These are phyloP conservation scores for Sicyos edulis DNA, from an alignment of 306 rosid genomes.

Conservation along the genomic window DNA sequence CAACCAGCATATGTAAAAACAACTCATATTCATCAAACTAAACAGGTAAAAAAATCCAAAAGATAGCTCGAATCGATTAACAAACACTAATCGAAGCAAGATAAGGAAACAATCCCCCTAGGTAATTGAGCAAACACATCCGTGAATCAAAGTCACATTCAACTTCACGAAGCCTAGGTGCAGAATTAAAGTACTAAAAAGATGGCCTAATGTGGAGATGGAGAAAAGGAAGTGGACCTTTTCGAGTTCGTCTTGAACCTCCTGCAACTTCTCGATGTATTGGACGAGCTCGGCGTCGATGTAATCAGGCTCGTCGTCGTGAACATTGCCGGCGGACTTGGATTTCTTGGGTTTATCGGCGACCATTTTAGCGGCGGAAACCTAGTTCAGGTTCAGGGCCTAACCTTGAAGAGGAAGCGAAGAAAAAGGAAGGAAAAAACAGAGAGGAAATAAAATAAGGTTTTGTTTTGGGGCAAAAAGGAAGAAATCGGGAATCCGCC, in stretches of 20 bases:
- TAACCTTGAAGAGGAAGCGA: constrained; percentile 7
- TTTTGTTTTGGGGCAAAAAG: not conserved
- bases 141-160: not conserved
- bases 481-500: constrained; percentile 11
- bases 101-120: not conserved
- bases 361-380: constrained; percentile 25
- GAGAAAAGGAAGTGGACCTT: constrained; percentile 32
- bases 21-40: not conserved
- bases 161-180: not conserved
- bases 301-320: constrained; percentile 33
- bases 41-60: not conserved
- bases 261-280: constrained; percentile 49
- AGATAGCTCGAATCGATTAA: not conserved
- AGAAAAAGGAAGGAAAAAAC: not conserved
- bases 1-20: not conserved
- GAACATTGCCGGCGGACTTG: constrained; percentile 26
- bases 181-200: not conserved
- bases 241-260: constrained; percentile 52
- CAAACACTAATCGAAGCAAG: not conserved
- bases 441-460: constrained; percentile 5
- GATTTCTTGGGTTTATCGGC: constrained; percentile 34
- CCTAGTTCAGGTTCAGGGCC: constrained; percentile 9
- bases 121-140: not conserved
- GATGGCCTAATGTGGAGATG: not conserved
- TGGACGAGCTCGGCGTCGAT: constrained; percentile 34